Evolutionary conservation across 305 asterid genomes (phyloP), one percentile per base, ranked within the genome.

Genomic region (Coffea humblotiana): DNA sequence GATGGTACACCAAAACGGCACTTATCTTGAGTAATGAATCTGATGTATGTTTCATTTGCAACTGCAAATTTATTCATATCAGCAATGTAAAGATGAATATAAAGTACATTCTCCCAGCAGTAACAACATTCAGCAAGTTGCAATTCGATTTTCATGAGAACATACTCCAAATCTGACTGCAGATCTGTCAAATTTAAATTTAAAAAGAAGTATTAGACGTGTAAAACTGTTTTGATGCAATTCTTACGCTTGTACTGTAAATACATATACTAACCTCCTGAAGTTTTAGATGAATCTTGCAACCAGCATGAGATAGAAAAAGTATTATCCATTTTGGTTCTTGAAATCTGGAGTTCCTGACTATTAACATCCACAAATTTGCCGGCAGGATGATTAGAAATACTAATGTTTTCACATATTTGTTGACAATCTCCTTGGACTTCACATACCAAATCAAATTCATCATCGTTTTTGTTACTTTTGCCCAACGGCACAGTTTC

Each of bases 1-100:
- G 99, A 95, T 8, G 99, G 98, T 82, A 95, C 99, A 80, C 99
- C 99, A 78, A 85, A 93, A 67, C 91, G 91, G 81, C 99, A 95
- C 90, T 92, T 92, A 58, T 93, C 93, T 84, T 91, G 98, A 79
- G 97, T 94, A 68, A 95, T 90, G 87, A 88, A 91, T 89, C 88
- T 90, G 83, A 90, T 88, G 76, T 95, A 93, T 82, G 90, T 88
- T 77, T 91, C 93, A 84, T 95, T 95, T 83, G 95, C 97, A 58
- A 68, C 70, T 11, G 89, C 79, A 87, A 95, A 95, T 81, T 90
- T 90, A 72, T 89, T 80, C 98, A 95, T 95, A 75, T 93, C 88
- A 77, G 93, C 87, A 82, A 95, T 87, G 82, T 93, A 95, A 43
- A 95, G 90, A 88, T 95, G 98, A 85, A 95, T 84, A 81, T 93